Evolutionary conservation across 2,329 filamentous ascomycete genomes (phyloP), one percentile per base, ranked within the genome.

Genomic region (Parascedosporium putredinis): DNA sequence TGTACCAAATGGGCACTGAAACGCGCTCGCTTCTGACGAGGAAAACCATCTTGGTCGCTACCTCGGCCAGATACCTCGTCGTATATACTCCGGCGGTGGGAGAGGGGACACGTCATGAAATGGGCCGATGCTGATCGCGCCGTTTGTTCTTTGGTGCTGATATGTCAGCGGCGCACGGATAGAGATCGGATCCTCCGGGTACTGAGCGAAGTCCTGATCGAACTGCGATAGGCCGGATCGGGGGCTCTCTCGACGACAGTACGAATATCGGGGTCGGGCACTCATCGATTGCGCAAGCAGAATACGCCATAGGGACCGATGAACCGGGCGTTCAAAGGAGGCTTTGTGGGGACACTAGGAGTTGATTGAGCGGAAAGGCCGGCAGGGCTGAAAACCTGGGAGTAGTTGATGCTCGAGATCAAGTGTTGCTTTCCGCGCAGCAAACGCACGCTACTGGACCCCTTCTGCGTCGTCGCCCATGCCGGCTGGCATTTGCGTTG

Each of bases 401-500:
- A n/a, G n/a, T n/a, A n/a, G n/a, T n/a, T n/a, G n/a, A n/a, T n/a
- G n/a, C n/a, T n/a, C n/a, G n/a, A n/a, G n/a, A n/a, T n/a, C n/a
- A n/a, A n/a, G n/a, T n/a, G n/a, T n/a, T n/a, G n/a, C n/a, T n/a
- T 16, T 23, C 10, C 20, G 3, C 3, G 12, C 2, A 6, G 20
- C 12, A 10, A 10, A 9, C 23, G 18, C 38, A 20, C 10, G 38
- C 23, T 42, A 42, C 16, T 20, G 38, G 20, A 4, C 38, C 38
- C 10, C 20, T 20, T 42, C 42, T 45, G 24, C 9, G 20, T 50
- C 47, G 38, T 50, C 47, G 20, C 45, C 47, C 47, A 50, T 44
- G 9, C 64, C 66, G 34, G 62, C 60, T 14, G 75, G 77, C 55
- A 81, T 69, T 63, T 90, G 87, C n/a, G 85, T 90, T 44, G 84